Evolutionary conservation across 208 protist genomes (phyloP).

Genomic region (Acanthamoeba triangularis): DNA sequence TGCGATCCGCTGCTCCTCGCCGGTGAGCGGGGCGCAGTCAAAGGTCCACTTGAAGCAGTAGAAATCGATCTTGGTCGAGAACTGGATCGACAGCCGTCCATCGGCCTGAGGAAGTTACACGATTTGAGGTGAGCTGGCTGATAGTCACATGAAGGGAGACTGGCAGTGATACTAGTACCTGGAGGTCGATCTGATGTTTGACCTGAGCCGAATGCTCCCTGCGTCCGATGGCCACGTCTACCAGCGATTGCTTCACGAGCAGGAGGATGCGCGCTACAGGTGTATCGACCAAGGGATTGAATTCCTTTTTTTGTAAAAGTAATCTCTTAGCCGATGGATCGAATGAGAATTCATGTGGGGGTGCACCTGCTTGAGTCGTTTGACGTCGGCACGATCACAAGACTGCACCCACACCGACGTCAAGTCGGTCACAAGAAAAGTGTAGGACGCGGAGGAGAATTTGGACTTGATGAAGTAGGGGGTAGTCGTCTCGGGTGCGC

Average conservation of each 20-base stretch:
- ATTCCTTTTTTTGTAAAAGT: not conserved
- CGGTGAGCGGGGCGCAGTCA: slow-evolving; percentile 3
- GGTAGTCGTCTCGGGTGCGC: not conserved
- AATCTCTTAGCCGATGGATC: not conserved
- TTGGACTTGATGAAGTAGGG: slow-evolving; percentile 58
- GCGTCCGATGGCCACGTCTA: not conserved
- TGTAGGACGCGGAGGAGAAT: not conserved
- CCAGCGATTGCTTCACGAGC: slow-evolving; percentile 33
- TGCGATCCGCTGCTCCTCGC: not conserved
- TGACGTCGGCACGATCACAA: not conserved
- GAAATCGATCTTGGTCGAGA: slow-evolving; percentile 59
- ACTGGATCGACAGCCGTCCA: not conserved
- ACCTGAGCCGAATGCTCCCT: not conserved
- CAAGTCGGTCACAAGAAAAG: slow-evolving; percentile 31
- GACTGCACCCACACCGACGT: slow-evolving; percentile 7
- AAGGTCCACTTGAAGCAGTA: slow-evolving; percentile 68
- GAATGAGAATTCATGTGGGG: not conserved
- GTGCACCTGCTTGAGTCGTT: not conserved
- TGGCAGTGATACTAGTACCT: not conserved
- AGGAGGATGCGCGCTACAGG: slow-evolving; percentile 1
- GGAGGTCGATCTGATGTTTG: not conserved
- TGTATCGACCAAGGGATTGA: slow-evolving; percentile 18
- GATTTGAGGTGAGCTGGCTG: no score
- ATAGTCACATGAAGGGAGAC: no score
- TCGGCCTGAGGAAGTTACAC: not conserved